These are phyloP conservation scores for Suhomyces choctaworum DNA, from an alignment of 1,139 yeast genomes.

Conservation along the genomic window DNA sequence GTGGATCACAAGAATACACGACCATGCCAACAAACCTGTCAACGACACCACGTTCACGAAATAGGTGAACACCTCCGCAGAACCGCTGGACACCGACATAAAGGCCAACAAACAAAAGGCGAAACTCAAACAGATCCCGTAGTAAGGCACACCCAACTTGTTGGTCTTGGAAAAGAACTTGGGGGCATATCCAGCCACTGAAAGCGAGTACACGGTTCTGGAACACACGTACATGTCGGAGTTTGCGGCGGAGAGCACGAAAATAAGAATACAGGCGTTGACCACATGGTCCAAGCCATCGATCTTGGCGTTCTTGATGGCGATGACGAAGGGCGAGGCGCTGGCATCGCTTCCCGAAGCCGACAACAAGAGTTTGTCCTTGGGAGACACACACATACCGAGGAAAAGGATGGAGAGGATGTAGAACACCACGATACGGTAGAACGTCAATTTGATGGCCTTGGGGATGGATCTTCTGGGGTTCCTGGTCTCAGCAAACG, in stretches of 20 bases:
- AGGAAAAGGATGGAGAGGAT: constrained; percentile 62
- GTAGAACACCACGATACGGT: constrained; percentile 74
- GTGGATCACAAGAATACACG: constrained; percentile 47
- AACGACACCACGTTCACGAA: constrained; percentile 31
- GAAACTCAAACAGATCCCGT: constrained; percentile 38
- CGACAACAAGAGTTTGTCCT: constrained; percentile 54
- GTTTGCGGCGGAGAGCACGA: constrained; percentile 49
- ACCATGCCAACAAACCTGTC: constrained; percentile 33
- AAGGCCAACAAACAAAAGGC: constrained; percentile 32
- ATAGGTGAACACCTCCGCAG: constrained; percentile 27
- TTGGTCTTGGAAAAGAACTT: constrained; percentile 54
- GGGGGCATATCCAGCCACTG: constrained; percentile 48
- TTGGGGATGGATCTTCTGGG: constrained; percentile 76
- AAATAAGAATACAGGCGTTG: constrained; percentile 46
- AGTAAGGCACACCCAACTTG: constrained; percentile 63
- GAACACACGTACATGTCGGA: constrained; percentile 51
- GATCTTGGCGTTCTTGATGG: constrained; percentile 46
- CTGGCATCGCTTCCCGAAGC: constrained; percentile 54
- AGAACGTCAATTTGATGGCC: constrained; percentile 74
- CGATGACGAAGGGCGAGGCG: constrained; percentile 74
- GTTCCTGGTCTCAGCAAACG: constrained; percentile 75
- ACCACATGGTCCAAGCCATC: constrained; percentile 46
- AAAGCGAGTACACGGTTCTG: constrained; percentile 45
- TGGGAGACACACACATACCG: constrained; percentile 75
- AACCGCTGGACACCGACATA: constrained; percentile 26